Conservation (phyloP, 2,329 filamentous ascomycete species). For the Talaromyces sp. region DNA sequence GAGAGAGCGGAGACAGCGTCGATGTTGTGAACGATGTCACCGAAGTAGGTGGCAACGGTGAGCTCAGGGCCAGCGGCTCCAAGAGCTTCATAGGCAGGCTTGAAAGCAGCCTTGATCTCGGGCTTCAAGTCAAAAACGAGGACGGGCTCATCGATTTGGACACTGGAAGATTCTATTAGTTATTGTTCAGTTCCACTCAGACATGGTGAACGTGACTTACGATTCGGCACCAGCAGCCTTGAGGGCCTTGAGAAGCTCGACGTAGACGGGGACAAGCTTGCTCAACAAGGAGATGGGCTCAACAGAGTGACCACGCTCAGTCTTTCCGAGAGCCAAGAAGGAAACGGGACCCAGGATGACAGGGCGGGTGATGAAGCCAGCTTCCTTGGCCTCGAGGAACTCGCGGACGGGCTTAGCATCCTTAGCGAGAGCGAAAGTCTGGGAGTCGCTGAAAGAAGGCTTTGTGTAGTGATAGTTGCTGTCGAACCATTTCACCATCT, state of each 20-base stretch:
- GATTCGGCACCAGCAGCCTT: conserved; percentile 89
- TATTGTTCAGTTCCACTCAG: neutral
- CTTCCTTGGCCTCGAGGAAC: conserved; percentile 97
- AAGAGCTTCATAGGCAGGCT: conserved; percentile 93
- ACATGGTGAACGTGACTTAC: neutral
- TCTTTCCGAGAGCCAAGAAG: conserved; percentile 96
- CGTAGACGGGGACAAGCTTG: conserved; percentile 91
- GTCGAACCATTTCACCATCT: conserved; percentile 99
- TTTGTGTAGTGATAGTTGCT: conserved; percentile 99
- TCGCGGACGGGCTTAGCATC: conserved; percentile 92
- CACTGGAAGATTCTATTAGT: conserved; percentile 41
- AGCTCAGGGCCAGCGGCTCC: conserved; percentile 73
- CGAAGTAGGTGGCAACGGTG: conserved; percentile 95
- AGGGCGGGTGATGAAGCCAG: conserved; percentile 86
- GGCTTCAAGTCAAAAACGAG: conserved; percentile 89
- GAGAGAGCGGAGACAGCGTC: conserved; percentile 73
- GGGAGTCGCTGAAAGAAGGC: conserved; percentile 94
- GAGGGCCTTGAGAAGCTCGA: conserved; percentile 85
- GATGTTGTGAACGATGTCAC: conserved; percentile 98
- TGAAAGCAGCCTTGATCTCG: conserved; percentile 95
- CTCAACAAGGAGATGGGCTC: conserved; percentile 91
- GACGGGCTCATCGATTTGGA: conserved; percentile 97
- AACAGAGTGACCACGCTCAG: conserved; percentile 89
- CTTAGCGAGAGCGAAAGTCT: conserved; percentile 84
- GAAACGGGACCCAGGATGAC: conserved; percentile 94